A percentile compares a stretch with the other conserved stretches of the same genome.
These are phyloP conservation scores for Knufia petricola DNA, from an alignment of 2,329 filamentous ascomycete species.

Conservation along the genomic window DNA sequence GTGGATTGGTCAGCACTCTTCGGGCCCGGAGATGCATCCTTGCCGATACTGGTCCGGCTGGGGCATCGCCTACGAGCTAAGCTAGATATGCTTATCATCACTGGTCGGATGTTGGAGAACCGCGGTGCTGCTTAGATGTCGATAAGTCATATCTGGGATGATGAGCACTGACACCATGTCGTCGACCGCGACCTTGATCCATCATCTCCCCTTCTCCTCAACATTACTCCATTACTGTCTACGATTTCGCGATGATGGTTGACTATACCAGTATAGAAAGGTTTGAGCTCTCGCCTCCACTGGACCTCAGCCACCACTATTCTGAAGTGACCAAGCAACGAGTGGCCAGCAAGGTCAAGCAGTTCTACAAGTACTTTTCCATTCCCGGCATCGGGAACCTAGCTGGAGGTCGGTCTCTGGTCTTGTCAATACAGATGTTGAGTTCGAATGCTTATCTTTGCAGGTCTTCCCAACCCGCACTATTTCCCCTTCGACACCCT, in stretches of 20 bases:
- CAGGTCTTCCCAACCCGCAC: constrained; percentile 67
- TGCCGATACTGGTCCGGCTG: not conserved
- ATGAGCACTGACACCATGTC: not conserved
- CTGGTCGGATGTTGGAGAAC: constrained; percentile 4
- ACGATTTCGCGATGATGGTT: not conserved
- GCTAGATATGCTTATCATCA: constrained; percentile 5
- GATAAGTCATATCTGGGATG: not conserved
- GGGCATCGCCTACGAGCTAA: not conserved
- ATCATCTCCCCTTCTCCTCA: not conserved
- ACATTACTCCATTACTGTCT: not conserved
- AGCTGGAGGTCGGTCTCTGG: constrained; percentile 42
- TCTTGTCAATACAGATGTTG: constrained; percentile 2
- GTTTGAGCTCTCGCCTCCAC: constrained; percentile 41
- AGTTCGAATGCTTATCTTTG: constrained; percentile 12
- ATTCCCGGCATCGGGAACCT: constrained; percentile 54
- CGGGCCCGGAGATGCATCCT: not conserved
- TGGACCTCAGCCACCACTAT: constrained; percentile 71
- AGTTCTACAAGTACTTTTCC: constrained; percentile 74
- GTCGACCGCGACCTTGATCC: too few relatives aligned
- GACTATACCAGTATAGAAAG: constrained; percentile 15
- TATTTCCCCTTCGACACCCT: constrained; percentile 90
- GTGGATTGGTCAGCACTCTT: not conserved
- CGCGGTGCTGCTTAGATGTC: not conserved
- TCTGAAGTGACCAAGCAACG: constrained; percentile 60
- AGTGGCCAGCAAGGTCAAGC: constrained; percentile 59